Evolutionary conservation across 2,329 filamentous ascomycete species (phyloP).

Genomic region (Fusarium mangiferae): DNA sequence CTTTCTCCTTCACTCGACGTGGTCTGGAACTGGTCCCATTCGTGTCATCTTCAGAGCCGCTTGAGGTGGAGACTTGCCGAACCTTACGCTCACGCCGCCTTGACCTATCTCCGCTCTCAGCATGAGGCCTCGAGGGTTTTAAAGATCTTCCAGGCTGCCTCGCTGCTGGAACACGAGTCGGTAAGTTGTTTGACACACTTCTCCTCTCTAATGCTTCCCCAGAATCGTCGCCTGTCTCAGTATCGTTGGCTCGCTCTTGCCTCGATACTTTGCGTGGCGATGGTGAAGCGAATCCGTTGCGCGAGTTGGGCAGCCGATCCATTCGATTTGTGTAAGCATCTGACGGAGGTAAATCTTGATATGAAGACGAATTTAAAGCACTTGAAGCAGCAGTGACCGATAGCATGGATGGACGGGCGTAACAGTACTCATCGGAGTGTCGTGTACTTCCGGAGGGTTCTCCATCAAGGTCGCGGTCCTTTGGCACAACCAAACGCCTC

Average conservation of each 20-base stretch:
- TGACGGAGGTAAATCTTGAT: constrained; percentile 37
- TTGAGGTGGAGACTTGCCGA: constrained; percentile 40
- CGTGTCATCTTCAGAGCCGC: constrained; percentile 42
- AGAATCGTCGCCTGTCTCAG: constrained; percentile 36
- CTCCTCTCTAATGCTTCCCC: constrained; percentile 35
- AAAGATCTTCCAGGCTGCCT: constrained; percentile 24
- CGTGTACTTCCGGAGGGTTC: constrained; percentile 47
- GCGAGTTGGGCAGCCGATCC: constrained; percentile 25
- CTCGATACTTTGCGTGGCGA: constrained; percentile 30
- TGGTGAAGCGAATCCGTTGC: constrained; percentile 14
- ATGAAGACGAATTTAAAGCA: constrained; percentile 55
- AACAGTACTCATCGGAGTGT: constrained; percentile 54
- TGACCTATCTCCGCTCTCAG: constrained; percentile 31
- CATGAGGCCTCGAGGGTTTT: constrained; percentile 21
- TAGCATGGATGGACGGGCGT: constrained; percentile 56
- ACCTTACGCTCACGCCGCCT: constrained; percentile 34
- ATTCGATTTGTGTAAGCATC: constrained; percentile 30
- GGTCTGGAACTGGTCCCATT: constrained; percentile 40
- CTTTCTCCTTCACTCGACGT: constrained; percentile 46
- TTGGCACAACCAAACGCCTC: constrained; percentile 58
- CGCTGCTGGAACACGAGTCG: constrained; percentile 28
- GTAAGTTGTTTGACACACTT: constrained; percentile 20
- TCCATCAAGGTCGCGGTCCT: constrained; percentile 48
- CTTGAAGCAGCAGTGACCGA: constrained; percentile 68
- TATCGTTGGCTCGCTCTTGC: constrained; percentile 29